Evolutionary conservation across 1,139 yeast species (phyloP), one percentile per base, ranked within the genome.

Genomic region (Yamadazyma diospyri): DNA sequence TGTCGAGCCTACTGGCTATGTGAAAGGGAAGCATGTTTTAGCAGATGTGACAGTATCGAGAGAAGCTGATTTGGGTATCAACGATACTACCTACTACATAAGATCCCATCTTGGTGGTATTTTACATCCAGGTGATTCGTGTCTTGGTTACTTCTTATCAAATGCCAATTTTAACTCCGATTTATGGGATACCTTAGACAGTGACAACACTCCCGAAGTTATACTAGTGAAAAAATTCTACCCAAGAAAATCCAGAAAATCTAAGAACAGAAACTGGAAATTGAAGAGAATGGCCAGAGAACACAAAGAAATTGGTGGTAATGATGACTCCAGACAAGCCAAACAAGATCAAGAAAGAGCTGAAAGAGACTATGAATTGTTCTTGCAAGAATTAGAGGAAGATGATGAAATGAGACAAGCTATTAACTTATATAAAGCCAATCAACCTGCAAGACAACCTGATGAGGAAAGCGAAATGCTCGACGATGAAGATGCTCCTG

Each of bases 251-350:
- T 71, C 80, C 33, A 77, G 76, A 67, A 83, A 81, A 64, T 61
- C 76, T 41, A 83, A 81, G 76, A 78, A 81, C 69, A 81, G 95
- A 70, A 74, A 73, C 61, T 92, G 97, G 97, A 89, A 85, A 67
- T 79, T 92, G 64, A 87, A 86, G 81, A 84, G 97, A 73, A 88
- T 92, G 97, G 97, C 97, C 29, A 83, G 73, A 57, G 97, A 92
- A 64, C 95, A 89, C 61, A 77, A 78, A 48, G 95, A 86, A 50
- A 79, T 84, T 43, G 88, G 82, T 35, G 95, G 94, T 36, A 70
- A 76, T 46, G 81, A 76, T 44, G 87, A 81, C 49, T 74, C 85
- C 4, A 78, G 87, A 68, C 81, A 78, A 50, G 89, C 89, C 40
- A 82, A 78, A 64, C 92, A 83, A 60, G 97, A 88, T 44, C 81